Evolutionary conservation across 2,329 filamentous ascomycete species (phyloP).

Genomic region (Colletotrichum tabaci): DNA sequence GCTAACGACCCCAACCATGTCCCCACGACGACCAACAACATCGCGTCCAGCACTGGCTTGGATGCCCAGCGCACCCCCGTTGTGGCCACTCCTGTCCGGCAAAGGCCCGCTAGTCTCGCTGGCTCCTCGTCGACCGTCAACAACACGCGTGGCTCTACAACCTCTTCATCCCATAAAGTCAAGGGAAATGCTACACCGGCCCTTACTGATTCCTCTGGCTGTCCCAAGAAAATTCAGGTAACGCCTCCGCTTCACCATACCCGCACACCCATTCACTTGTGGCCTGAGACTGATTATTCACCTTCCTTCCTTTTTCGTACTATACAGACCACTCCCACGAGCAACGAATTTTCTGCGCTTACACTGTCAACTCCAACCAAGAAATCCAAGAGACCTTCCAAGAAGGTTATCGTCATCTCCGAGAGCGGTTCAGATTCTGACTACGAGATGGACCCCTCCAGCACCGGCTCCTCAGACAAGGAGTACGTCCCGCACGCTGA

Average conservation of each 20-base stretch:
- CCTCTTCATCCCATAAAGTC: not conserved
- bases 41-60: not conserved
- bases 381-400: conserved; percentile 1
- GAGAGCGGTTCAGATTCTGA: conserved; percentile 5
- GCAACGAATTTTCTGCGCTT: not conserved
- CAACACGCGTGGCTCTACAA: not conserved
- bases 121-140: not conserved
- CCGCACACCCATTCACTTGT: not conserved
- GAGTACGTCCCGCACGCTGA: conserved; percentile 16
- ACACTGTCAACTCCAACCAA: conserved; percentile 1
- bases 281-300: not conserved
- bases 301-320: not conserved
- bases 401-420: not conserved
- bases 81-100: not conserved
- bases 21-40: not conserved
- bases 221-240: not conserved
- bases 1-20: too few species aligned
- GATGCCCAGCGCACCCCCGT: not conserved
- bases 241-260: not conserved
- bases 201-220: not conserved
- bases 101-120: not conserved
- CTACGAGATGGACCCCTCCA: not conserved
- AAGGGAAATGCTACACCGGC: not conserved
- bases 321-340: not conserved
- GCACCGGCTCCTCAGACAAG: not conserved